Conservation (phyloP, 805 yeast species). For the Zygotorulaspora chibaensis region DNA sequence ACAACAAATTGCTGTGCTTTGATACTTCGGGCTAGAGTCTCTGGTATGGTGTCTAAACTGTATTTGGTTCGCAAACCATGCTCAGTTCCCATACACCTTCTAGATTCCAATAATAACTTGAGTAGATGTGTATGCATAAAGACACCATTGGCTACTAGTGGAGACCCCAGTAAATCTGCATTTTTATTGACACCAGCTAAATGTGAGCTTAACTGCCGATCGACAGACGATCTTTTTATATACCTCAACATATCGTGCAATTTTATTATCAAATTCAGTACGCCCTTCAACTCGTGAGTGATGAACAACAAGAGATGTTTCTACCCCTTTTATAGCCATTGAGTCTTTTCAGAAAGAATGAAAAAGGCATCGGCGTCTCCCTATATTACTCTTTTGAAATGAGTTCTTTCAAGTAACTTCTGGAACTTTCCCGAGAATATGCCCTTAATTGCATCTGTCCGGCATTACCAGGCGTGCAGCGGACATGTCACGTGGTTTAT, state of each 20-base stretch:
- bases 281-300: neutral
- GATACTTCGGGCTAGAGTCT: neutral
- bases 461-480: neutral
- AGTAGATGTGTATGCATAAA: neutral
- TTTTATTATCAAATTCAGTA: neutral
- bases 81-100: neutral
- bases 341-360: slow-evolving; percentile 5
- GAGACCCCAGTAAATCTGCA: neutral
- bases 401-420: slow-evolving; percentile 5
- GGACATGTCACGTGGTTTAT: neutral
- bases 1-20: neutral
- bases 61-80: no score
- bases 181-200: neutral
- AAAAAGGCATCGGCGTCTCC: neutral
- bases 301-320: neutral
- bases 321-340: slow-evolving; percentile 3
- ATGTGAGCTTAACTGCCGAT: slow-evolving; percentile 10
- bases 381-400: neutral
- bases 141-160: neutral
- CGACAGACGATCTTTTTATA: slow-evolving; percentile 9
- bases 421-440: slow-evolving; percentile 7
- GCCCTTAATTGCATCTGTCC: neutral
- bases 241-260: slow-evolving; percentile 10
- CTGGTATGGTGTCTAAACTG: neutral
- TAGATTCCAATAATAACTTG: neutral